Evolutionary conservation across 23 red algal species (phyloP).

Genomic region (Gracilaria gracilis): DNA sequence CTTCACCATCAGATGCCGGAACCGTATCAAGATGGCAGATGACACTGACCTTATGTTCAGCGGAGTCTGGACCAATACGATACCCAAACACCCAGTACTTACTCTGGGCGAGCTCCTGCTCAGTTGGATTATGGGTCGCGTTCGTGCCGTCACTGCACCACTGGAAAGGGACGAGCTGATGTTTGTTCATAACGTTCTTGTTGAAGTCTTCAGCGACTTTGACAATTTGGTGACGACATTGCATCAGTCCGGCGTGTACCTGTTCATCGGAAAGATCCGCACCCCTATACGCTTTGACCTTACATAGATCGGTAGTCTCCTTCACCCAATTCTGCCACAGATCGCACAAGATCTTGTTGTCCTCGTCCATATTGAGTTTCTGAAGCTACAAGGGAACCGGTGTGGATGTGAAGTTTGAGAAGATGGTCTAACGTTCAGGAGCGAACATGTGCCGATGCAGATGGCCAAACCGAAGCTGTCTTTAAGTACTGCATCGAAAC

Average conservation of each 20-base stretch:
- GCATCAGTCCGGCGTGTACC: slow-evolving; percentile 9
- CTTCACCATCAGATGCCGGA: slow-evolving; percentile 29
- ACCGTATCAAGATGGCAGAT: slow-evolving; percentile 68
- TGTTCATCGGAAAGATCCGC: slow-evolving; percentile 29
- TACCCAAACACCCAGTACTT: slow-evolving; percentile 47
- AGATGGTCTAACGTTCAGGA: too few relatives aligned
- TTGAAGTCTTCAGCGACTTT: slow-evolving; percentile 3
- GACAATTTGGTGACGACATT: neutral
- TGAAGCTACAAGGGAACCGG: neutral
- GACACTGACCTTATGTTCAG: slow-evolving; percentile 23
- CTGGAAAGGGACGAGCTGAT: slow-evolving; percentile 24
- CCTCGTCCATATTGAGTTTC: slow-evolving; percentile 22
- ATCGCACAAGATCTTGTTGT: slow-evolving; percentile 1
- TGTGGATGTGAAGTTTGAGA: neutral
- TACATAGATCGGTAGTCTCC: slow-evolving; percentile 41
- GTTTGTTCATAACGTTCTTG: slow-evolving; percentile 3
- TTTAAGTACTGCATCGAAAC: too few relatives aligned
- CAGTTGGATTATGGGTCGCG: slow-evolving; percentile 10
- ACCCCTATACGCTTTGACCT: slow-evolving; percentile 13
- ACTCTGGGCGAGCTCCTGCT: neutral
- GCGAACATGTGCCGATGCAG: too few relatives aligned
- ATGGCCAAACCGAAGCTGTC: too few relatives aligned
- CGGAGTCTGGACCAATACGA: slow-evolving; percentile 46
- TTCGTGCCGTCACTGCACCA: slow-evolving; percentile 25
- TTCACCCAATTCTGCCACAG: slow-evolving; percentile 40